Conservation (phyloP, 2,329 filamentous ascomycete species). For the Aspergillus japonicus region DNA sequence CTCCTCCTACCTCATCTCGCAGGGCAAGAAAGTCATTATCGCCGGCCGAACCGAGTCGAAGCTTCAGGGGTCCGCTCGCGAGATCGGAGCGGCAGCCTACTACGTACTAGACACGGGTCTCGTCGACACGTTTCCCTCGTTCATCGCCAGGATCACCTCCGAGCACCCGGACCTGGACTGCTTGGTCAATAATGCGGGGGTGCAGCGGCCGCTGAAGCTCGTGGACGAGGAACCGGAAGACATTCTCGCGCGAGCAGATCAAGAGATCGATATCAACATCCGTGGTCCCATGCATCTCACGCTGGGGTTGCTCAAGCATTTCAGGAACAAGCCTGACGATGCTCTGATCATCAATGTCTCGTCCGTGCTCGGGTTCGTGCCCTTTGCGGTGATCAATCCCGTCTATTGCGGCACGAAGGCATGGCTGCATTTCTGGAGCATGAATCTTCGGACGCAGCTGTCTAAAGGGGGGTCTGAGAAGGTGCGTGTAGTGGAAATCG, state of each 20-base stretch:
- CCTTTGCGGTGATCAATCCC: constrained; percentile 55
- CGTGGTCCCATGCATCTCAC: constrained; percentile 58
- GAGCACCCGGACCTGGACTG: constrained; percentile 59
- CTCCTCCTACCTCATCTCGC: constrained; percentile 21
- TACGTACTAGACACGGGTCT: constrained; percentile 55
- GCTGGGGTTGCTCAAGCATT: constrained; percentile 50
- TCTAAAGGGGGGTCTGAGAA: constrained; percentile 33
- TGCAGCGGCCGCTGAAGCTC: constrained; percentile 56
- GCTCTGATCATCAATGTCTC: constrained; percentile 56
- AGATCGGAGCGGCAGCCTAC: constrained; percentile 51
- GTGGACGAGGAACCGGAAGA: constrained; percentile 30
- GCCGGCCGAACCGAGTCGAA: constrained; percentile 51
- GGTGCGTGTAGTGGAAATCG: constrained; percentile 56
- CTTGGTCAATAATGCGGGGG: constrained; percentile 60
- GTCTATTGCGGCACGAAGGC: constrained; percentile 62
- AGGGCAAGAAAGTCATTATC: constrained; percentile 27
- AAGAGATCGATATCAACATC: constrained; percentile 60
- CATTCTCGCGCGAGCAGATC: constrained; percentile 50
- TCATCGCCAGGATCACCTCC: constrained; percentile 36
- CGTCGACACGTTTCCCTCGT: constrained; percentile 38
- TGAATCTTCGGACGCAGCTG: constrained; percentile 56
- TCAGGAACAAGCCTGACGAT: constrained; percentile 36
- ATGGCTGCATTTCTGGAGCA: constrained; percentile 57
- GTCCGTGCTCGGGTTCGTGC: constrained; percentile 54
- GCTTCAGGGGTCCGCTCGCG: constrained; percentile 44